These are phyloP conservation scores for Oryza coarctata DNA, from an alignment of 176 grass and related monocot species.

Conservation along the genomic window DNA sequence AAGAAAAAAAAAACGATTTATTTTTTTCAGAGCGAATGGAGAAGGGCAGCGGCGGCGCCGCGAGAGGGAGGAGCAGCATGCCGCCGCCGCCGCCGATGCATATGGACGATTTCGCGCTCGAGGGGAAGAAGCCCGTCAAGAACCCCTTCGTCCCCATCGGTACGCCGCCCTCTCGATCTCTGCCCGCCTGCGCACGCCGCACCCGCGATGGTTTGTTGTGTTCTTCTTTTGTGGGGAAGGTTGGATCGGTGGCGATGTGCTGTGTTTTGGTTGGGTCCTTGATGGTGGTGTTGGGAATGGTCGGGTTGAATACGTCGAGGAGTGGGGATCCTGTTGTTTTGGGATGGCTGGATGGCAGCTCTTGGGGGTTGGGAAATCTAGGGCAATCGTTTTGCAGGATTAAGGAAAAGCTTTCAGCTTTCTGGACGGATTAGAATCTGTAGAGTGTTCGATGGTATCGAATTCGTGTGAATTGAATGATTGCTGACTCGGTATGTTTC, in stretches of 20 bases:
- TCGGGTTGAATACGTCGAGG: not conserved
- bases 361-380: not conserved
- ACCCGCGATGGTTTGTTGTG: not conserved
- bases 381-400: not conserved
- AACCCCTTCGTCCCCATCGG: conserved; percentile 97
- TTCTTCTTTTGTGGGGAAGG: not conserved
- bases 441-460: not conserved
- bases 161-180: conserved; percentile 25
- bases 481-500: not conserved
- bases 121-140: conserved; percentile 77
- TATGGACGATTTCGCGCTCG: conserved; percentile 48
- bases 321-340: not conserved
- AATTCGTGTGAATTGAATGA: not conserved
- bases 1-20: not conserved
- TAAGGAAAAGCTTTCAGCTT: not conserved
- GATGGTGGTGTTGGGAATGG: not conserved
- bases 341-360: not conserved
- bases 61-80: conserved; percentile 13
- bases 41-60: conserved; percentile 29
- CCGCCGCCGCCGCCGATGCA: conserved; percentile 31
- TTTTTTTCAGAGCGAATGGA: conserved; percentile 33
- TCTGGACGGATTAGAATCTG: not conserved
- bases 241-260: not conserved
- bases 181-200: not conserved
- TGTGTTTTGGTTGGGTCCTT: not conserved